Percentiles rank a stretch among this genome's conserved stretches.
These are phyloP conservation scores for Crithidia thermophila DNA, from an alignment of 208 protist genomes.

Conservation along the genomic window DNA sequence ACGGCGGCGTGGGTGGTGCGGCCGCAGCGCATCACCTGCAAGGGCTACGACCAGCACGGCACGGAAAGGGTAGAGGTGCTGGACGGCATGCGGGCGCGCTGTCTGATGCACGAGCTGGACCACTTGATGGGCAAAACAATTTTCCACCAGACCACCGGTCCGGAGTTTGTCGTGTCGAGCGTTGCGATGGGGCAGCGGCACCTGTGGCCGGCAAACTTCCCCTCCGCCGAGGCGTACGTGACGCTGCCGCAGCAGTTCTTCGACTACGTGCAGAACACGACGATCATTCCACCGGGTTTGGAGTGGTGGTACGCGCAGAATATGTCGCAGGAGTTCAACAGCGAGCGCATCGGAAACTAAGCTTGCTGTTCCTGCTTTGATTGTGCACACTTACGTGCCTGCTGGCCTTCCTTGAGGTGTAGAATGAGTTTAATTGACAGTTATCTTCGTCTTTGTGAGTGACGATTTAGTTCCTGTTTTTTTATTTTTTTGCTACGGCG, in stretches of 20 bases:
- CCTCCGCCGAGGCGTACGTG: constrained; percentile 84
- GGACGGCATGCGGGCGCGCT: constrained; percentile 82
- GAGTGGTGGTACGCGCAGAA: constrained; percentile 80
- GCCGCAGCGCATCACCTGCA: constrained; percentile 80
- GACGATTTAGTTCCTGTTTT: too few relatives aligned
- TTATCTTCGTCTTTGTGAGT: too few relatives aligned
- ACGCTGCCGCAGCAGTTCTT: constrained; percentile 81
- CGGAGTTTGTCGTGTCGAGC: constrained; percentile 84
- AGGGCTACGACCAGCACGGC: constrained; percentile 72
- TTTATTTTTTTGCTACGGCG: too few relatives aligned
- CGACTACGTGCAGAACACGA: constrained; percentile 83
- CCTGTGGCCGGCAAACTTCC: constrained; percentile 86
- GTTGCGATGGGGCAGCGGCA: constrained; percentile 79
- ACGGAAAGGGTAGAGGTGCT: constrained; percentile 77
- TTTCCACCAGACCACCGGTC: constrained; percentile 68
- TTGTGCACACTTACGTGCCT: too few relatives aligned
- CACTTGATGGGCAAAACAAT: constrained; percentile 86
- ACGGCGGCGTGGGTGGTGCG: constrained; percentile 80
- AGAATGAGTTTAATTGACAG: too few relatives aligned
- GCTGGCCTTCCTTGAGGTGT: too few relatives aligned
- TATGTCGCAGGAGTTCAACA: constrained; percentile 55
- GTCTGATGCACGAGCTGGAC: constrained; percentile 91
- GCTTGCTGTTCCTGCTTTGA: background rate
- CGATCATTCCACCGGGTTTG: constrained; percentile 73
- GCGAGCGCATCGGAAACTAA: constrained; percentile 39